Evolutionary conservation across 345 rosid species (phyloP).

Genomic region (Erysimum cheiranthoides): DNA sequence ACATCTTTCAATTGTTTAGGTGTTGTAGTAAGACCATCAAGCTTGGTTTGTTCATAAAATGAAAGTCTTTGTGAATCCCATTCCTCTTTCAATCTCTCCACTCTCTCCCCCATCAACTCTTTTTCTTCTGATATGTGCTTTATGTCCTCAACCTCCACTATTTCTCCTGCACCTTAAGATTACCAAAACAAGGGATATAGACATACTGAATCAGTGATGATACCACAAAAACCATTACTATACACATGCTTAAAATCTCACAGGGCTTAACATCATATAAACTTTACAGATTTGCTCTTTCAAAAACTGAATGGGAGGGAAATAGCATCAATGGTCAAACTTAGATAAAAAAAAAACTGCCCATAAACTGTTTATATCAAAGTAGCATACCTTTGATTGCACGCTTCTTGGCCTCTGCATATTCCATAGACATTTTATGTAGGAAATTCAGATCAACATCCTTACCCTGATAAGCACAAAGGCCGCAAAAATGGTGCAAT

Average conservation of each 20-base stretch:
- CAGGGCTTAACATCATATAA: not conserved
- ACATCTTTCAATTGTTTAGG: conserved; percentile 5
- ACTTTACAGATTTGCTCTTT: not conserved
- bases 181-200: conserved; percentile 32
- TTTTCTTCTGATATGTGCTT: conserved; percentile 61
- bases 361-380: conserved; percentile 5
- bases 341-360: not conserved
- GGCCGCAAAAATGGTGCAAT: not conserved
- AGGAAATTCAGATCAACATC: conserved; percentile 60
- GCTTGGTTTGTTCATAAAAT: conserved; percentile 57
- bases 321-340: conserved; percentile 3
- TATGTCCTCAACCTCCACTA: conserved; percentile 59
- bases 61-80: conserved; percentile 62
- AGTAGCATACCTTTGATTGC: conserved; percentile 63
- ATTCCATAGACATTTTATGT: conserved; percentile 59
- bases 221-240: conserved; percentile 1
- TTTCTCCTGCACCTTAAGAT: conserved; percentile 54
- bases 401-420: conserved; percentile 71
- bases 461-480: conserved; percentile 52
- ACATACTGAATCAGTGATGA: not conserved
- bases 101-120: conserved; percentile 52
- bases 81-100: conserved; percentile 55
- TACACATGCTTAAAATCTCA: not conserved
- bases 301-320: conserved; percentile 10
- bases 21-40: conserved; percentile 33